A percentile compares a stretch with the other conserved stretches of the same genome.
phyloP scores from a whole-genome alignment of 257 asterid genomes.

The Verbena officinalis region DNA sequence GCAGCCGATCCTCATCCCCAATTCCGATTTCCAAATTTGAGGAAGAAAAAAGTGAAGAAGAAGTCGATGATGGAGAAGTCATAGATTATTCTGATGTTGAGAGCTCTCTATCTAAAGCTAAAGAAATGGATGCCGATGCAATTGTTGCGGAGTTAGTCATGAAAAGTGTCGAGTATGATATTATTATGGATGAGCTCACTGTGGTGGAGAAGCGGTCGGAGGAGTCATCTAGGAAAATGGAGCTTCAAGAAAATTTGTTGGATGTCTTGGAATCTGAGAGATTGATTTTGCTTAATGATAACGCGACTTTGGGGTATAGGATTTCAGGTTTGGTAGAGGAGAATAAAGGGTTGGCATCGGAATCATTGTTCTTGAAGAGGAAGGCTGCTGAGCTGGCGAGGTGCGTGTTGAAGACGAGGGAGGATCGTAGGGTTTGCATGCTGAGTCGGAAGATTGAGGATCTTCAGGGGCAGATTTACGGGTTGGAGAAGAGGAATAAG shows the following conservation, averaged over 20 bases:
- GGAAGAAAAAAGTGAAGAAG: constrained; percentile 34
- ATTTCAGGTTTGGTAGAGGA: constrained; percentile 70
- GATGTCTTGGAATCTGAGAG: constrained; percentile 94
- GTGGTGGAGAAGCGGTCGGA: constrained; percentile 51
- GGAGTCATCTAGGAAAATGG: constrained; percentile 73
- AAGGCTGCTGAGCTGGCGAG: constrained; percentile 91
- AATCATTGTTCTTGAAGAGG: constrained; percentile 74
- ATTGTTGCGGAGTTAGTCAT: constrained; percentile 70
- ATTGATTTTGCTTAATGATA: constrained; percentile 78
- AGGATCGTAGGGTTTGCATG: constrained; percentile 80
- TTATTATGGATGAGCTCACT: constrained; percentile 54
- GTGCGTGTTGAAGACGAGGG: constrained; percentile 80
- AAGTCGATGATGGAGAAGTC: constrained; percentile 47
- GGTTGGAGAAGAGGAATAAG: constrained; percentile 86
- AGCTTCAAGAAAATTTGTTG: constrained; percentile 80
- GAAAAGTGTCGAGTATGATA: constrained; percentile 71
- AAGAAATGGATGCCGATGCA: constrained; percentile 51
- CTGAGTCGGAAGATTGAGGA: constrained; percentile 94
- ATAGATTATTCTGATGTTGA: constrained; percentile 81
- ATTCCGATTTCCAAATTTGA: constrained; percentile 39
- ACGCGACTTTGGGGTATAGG: constrained; percentile 69
- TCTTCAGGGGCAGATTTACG: constrained; percentile 81
- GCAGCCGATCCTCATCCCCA: constrained; percentile 56
- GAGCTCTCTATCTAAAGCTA: constrained; percentile 59
- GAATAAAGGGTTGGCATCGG: constrained; percentile 78